phyloP scores from a whole-genome alignment of 1,284 basidiomycete genomes.

The Takashimella koratensis region DNA sequence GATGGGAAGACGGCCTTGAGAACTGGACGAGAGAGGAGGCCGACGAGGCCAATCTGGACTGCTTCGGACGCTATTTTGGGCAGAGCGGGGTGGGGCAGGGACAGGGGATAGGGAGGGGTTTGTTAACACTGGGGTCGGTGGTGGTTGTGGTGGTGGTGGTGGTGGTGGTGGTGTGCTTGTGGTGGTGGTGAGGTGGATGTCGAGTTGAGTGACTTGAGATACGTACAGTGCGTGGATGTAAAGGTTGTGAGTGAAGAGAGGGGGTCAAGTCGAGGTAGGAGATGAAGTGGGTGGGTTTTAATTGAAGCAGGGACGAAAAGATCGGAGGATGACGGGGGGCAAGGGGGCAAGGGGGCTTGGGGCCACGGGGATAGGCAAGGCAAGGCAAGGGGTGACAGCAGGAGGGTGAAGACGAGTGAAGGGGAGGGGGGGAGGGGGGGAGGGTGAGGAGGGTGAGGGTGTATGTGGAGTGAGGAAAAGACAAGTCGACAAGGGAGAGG shows the following conservation, averaged over 20 bases:
- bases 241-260: not conserved
- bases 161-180: not conserved
- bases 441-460: not conserved
- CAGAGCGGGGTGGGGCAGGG: not conserved
- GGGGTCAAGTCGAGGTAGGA: not conserved
- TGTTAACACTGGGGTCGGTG: too few species aligned
- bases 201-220: not conserved
- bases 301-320: constrained; percentile 1
- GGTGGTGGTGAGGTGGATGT: not conserved
- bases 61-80: constrained; percentile 31
- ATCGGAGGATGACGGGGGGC: constrained; percentile 2
- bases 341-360: not conserved
- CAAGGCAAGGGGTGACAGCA: not conserved
- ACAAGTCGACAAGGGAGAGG: too few species aligned
- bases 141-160: constrained; percentile 3
- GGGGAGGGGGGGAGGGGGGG: not conserved
- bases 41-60: constrained; percentile 44
- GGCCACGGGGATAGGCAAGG: not conserved
- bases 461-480: too few species aligned
- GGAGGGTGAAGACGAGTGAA: not conserved
- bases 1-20: constrained; percentile 44
- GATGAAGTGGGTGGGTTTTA: not conserved
- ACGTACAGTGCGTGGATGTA: not conserved
- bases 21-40: constrained; percentile 44
- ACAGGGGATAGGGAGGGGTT: too few species aligned